Conservation (phyloP, 2,329 filamentous ascomycete species). For the Endocalyx cinctus region DNA sequence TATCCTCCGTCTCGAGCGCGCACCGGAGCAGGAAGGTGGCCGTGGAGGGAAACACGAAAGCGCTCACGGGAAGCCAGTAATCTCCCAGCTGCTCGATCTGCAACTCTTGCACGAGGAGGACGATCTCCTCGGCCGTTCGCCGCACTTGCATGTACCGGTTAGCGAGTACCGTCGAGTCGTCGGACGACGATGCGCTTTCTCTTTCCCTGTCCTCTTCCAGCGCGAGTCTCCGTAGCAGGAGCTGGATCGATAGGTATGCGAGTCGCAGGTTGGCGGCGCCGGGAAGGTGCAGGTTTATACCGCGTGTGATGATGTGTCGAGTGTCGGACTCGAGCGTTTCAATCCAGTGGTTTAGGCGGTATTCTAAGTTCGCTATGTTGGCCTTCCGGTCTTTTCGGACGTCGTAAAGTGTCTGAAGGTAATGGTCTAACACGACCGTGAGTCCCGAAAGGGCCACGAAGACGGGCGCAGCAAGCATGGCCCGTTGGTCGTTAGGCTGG, state of each 20-base stretch:
- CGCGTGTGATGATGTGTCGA: slow-evolving; percentile 37
- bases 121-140: slow-evolving; percentile 43
- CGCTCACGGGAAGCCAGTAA: slow-evolving; percentile 45
- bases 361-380: slow-evolving; percentile 8
- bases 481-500: slow-evolving; percentile 9
- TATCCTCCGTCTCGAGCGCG: slow-evolving; percentile 39
- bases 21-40: slow-evolving; percentile 46
- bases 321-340: slow-evolving; percentile 34
- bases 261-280: slow-evolving; percentile 49
- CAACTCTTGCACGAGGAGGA: slow-evolving; percentile 42
- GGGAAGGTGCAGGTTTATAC: slow-evolving; percentile 33
- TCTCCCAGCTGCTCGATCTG: slow-evolving; percentile 37
- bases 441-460: slow-evolving; percentile 42
- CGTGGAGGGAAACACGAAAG: slow-evolving; percentile 44
- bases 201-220: slow-evolving; percentile 31
- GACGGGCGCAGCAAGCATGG: slow-evolving; percentile 26
- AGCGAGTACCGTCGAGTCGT: slow-evolving; percentile 12
- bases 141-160: slow-evolving; percentile 37
- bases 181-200: slow-evolving; percentile 18
- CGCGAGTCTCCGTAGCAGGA: slow-evolving; percentile 43
- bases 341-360: slow-evolving; percentile 35
- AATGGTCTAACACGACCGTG: slow-evolving; percentile 37
- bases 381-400: slow-evolving; percentile 24
- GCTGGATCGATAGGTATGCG: slow-evolving; percentile 42
- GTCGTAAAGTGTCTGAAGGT: slow-evolving; percentile 31